Conservation (phyloP, 2,329 filamentous ascomycete genomes). For the Pseudocercospora cruenta region DNA sequence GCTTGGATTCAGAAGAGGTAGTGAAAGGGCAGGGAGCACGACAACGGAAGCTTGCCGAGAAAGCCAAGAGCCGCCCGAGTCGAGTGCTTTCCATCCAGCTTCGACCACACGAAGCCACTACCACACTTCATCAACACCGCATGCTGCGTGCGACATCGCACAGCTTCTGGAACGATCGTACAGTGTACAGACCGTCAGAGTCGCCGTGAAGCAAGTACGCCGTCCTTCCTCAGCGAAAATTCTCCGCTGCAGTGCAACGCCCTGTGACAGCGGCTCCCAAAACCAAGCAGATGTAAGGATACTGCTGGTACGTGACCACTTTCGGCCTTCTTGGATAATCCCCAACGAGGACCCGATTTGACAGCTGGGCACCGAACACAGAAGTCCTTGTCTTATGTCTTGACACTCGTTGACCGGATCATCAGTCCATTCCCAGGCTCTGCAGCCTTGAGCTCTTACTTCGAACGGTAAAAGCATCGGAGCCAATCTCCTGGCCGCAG, state of each 20-base stretch:
- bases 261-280: not conserved
- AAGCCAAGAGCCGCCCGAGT: not conserved
- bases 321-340: not conserved
- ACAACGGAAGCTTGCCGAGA: not conserved
- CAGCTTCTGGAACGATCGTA: slow-evolving; percentile 10
- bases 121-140: not conserved
- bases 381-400: not conserved
- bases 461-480: not conserved
- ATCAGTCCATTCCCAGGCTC: not conserved
- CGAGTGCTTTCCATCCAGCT: not conserved
- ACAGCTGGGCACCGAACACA: not conserved
- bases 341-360: not conserved
- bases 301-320: not conserved
- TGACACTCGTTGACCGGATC: not conserved
- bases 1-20: not conserved
- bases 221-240: not conserved
- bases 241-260: not conserved
- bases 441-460: not conserved
- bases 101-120: not conserved
- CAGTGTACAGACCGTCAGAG: not conserved
- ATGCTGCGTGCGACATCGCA: slow-evolving; percentile 8
- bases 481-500: not conserved
- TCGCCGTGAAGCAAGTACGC: not conserved
- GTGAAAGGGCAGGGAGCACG: not conserved
- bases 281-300: not conserved